Evolutionary conservation across 495 filamentous ascomycete genomes (phyloP).

Genomic region (Penicillium pancosmium): DNA sequence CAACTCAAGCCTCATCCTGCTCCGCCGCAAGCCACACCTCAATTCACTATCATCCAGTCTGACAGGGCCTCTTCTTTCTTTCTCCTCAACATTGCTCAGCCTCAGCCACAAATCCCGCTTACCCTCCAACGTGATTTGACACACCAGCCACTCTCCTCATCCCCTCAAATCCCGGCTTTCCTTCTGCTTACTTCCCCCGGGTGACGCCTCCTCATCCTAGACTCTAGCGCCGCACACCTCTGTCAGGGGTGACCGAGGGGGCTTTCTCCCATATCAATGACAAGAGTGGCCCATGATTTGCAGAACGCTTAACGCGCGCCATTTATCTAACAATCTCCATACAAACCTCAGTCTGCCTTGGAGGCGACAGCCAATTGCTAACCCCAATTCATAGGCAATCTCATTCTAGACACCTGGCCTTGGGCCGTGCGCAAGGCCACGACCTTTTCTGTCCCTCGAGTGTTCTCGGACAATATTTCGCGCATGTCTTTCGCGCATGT

Average conservation of each 20-base stretch:
- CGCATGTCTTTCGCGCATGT: background rate
- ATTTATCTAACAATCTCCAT: slow-evolving; percentile 4
- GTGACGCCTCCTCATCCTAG: background rate
- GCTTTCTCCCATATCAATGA: background rate
- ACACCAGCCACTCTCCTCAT: slow-evolving; percentile 23
- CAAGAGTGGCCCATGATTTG: background rate
- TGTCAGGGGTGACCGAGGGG: background rate
- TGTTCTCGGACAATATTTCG: background rate
- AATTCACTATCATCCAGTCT: background rate
- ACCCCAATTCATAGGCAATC: background rate
- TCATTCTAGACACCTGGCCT: slow-evolving; percentile 4
- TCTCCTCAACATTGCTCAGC: slow-evolving; percentile 18
- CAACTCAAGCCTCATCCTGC: slow-evolving; percentile 15
- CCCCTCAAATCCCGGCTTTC: background rate
- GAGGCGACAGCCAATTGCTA: slow-evolving; percentile 4
- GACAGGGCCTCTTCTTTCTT: slow-evolving; percentile 2
- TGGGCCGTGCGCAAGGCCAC: slow-evolving; percentile 7
- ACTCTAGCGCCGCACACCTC: background rate
- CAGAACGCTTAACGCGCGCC: background rate
- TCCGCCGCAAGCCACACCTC: slow-evolving; percentile 26
- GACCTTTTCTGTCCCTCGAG: background rate
- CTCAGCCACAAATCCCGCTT: slow-evolving; percentile 25
- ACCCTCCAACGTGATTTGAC: slow-evolving; percentile 20
- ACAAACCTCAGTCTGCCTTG: slow-evolving; percentile 10
- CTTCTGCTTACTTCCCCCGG: slow-evolving; percentile 3